phyloP scores from a whole-genome alignment of 345 rosid species.

The Brassica incana region DNA sequence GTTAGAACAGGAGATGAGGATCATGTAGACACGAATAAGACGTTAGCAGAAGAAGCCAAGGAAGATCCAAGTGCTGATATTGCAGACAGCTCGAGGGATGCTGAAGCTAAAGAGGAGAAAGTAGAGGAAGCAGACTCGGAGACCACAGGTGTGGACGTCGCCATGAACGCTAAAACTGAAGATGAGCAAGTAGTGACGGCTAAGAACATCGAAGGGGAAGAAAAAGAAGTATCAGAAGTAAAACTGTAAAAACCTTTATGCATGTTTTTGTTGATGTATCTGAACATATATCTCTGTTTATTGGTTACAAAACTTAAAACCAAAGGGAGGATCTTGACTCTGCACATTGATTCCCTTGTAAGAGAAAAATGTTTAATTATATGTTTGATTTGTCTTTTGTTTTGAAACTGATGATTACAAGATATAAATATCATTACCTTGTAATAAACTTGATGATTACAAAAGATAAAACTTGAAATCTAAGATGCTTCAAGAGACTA shows the following conservation, averaged over 20 bases:
- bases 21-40: slow-evolving; percentile 37
- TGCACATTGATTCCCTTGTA: not conserved
- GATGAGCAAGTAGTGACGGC: slow-evolving; percentile 21
- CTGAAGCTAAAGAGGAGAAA: slow-evolving; percentile 32
- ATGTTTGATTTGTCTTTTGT: not conserved
- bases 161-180: slow-evolving; percentile 23
- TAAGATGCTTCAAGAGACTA: too few relatives aligned
- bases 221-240: slow-evolving; percentile 11
- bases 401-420: not conserved
- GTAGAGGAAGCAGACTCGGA: slow-evolving; percentile 25
- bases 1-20: slow-evolving; percentile 32
- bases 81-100: slow-evolving; percentile 23
- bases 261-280: slow-evolving; percentile 19
- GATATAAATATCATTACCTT: too few relatives aligned
- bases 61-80: slow-evolving; percentile 22
- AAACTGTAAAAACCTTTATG: not conserved
- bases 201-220: slow-evolving; percentile 17
- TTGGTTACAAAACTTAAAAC: not conserved
- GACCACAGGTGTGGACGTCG: slow-evolving; percentile 8
- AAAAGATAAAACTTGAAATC: too few relatives aligned
- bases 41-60: slow-evolving; percentile 17
- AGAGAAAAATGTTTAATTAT: not conserved
- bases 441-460: too few relatives aligned
- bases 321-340: slow-evolving; percentile 7
- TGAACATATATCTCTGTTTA: not conserved